These are phyloP conservation scores for Citrus inodora DNA, from an alignment of 345 rosid species.

Conservation along the genomic window DNA sequence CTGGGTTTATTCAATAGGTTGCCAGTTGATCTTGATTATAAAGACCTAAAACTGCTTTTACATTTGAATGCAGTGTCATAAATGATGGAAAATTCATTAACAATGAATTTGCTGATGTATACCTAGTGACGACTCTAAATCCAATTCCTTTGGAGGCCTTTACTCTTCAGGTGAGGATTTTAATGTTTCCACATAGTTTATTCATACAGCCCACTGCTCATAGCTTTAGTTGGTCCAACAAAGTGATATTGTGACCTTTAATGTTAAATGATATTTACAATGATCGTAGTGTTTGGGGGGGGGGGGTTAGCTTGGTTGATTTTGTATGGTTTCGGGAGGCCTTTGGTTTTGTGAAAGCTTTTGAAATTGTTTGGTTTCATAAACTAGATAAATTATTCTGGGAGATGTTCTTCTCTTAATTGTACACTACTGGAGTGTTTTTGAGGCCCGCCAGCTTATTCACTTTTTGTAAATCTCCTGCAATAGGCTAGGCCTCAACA, in stretches of 20 bases:
- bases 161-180: constrained; percentile 72
- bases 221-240: not conserved
- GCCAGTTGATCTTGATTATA: not conserved
- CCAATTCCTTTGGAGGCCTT: constrained; percentile 93
- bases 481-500: not conserved
- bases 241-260: not conserved
- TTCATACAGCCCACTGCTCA: not conserved
- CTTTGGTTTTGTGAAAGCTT: not conserved
- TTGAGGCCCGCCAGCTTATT: not conserved
- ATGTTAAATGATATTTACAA: not conserved
- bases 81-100: constrained; percentile 84
- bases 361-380: not conserved
- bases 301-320: not conserved
- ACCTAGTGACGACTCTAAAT: constrained; percentile 69
- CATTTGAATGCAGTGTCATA: constrained; percentile 48
- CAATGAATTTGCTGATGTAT: constrained; percentile 86
- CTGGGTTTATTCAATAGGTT: not conserved
- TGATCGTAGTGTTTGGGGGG: not conserved
- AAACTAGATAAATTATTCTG: no score
- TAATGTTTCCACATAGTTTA: not conserved
- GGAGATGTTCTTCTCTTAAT: not conserved
- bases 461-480: not conserved
- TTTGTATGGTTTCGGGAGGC: not conserved
- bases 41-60: not conserved
- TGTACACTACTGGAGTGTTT: not conserved